phyloP scores from a whole-genome alignment of 805 yeast genomes.

The Ogataea nitratoaversa region DNA sequence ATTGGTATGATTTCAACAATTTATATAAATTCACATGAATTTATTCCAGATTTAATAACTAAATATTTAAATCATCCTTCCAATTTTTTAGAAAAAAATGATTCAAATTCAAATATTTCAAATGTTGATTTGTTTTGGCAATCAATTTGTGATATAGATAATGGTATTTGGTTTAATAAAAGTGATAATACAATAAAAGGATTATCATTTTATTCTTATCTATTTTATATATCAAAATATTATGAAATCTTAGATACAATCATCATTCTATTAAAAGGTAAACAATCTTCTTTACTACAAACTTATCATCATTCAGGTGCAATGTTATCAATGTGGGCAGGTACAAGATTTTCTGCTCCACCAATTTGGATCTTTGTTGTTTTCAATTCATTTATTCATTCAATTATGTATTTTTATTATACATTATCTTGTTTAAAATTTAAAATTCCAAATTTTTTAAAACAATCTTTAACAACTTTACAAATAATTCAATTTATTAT shows the following conservation, averaged over 20 bases:
- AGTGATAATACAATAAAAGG: conserved; percentile 32
- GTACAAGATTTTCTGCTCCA: conserved; percentile 63
- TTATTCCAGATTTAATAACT: conserved; percentile 27
- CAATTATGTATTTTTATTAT: conserved; percentile 70
- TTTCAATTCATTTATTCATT: conserved; percentile 74
- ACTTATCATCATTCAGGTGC: conserved; percentile 79
- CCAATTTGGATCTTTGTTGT: conserved; percentile 81
- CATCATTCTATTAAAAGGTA: conserved; percentile 64
- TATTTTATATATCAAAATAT: conserved; percentile 66
- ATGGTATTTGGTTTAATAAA: conserved; percentile 49
- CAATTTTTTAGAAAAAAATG: not conserved
- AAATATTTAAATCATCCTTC: conserved; percentile 16
- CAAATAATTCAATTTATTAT: conserved; percentile 66
- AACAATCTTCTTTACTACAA: conserved; percentile 61
- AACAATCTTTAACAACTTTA: conserved; percentile 57
- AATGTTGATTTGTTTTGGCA: conserved; percentile 50
- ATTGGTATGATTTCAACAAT: conserved; percentile 58
- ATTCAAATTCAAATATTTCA: conserved; percentile 1
- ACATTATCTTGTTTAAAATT: conserved; percentile 55
- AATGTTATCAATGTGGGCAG: conserved; percentile 79
- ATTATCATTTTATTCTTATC: conserved; percentile 55
- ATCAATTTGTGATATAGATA: conserved; percentile 54
- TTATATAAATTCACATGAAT: conserved; percentile 33
- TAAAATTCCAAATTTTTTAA: conserved; percentile 51
- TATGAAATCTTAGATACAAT: conserved; percentile 69